Evolutionary conservation across 2,329 filamentous ascomycete genomes (phyloP).

Genomic region (Alternaria incomplexa): DNA sequence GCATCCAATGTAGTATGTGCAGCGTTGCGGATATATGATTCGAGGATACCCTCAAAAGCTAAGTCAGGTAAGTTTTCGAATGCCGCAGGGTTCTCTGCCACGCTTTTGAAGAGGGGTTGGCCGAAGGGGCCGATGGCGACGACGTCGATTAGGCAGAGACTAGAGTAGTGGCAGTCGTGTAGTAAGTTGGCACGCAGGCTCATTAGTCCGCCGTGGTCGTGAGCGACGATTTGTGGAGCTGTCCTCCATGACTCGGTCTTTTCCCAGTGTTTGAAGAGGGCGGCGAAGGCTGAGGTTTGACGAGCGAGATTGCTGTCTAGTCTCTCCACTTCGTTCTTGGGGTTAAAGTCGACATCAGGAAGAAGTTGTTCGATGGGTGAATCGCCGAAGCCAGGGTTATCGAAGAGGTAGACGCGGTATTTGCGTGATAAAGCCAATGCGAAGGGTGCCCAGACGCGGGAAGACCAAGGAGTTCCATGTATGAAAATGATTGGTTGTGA

Average conservation of each 20-base stretch:
- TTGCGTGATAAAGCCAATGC: conserved; percentile 18
- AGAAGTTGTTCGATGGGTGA: conserved; percentile 17
- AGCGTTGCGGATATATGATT: conserved; percentile 27
- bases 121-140: conserved; percentile 31
- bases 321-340: not conserved
- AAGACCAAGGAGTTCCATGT: conserved; percentile 34
- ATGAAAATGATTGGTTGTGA: conserved; percentile 24
- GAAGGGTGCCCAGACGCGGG: conserved; percentile 23
- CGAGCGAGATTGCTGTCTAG: conserved; percentile 25
- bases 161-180: conserved; percentile 20
- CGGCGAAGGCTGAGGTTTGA: conserved; percentile 23
- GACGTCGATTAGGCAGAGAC: conserved; percentile 26
- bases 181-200: conserved; percentile 24
- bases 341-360: not conserved
- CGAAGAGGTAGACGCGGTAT: conserved; percentile 27
- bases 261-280: conserved; percentile 23
- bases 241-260: conserved; percentile 2
- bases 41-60: conserved; percentile 24
- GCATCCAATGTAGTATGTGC: conserved; percentile 8
- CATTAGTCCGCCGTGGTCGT: conserved; percentile 30
- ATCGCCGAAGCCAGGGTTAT: conserved; percentile 29
- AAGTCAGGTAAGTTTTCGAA: conserved; percentile 23
- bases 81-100: conserved; percentile 14
- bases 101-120: conserved; percentile 21
- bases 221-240: conserved; percentile 24